phyloP scores from a whole-genome alignment of 2,329 filamentous ascomycete species.

The Talaromyces piceae region DNA sequence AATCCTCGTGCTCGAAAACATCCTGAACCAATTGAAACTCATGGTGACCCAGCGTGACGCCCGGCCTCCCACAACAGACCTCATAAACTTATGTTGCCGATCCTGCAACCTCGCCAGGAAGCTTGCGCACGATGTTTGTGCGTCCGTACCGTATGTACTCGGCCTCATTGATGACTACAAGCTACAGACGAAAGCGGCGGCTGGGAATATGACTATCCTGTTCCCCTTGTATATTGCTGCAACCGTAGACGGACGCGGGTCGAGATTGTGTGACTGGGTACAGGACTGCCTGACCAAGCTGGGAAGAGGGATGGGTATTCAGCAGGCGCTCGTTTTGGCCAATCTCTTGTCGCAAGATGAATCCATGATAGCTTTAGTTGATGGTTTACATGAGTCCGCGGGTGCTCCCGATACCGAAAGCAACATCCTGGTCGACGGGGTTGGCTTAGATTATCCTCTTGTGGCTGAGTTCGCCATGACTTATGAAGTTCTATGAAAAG shows the following conservation, averaged over 20 bases:
- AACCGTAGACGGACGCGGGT: constrained; percentile 21
- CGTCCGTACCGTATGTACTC: constrained; percentile 30
- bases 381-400: background rate
- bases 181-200: constrained; percentile 16
- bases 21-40: constrained; percentile 29
- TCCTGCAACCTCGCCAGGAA: constrained; percentile 22
- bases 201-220: constrained; percentile 28
- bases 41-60: constrained; percentile 18
- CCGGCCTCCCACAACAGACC: constrained; percentile 20
- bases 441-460: background rate
- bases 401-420: background rate
- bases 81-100: constrained; percentile 22
- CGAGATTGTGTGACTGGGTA: constrained; percentile 26
- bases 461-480: background rate
- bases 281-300: constrained; percentile 21
- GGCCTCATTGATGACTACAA: constrained; percentile 16
- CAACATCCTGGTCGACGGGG: too few relatives aligned
- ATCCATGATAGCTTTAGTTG: constrained; percentile 1
- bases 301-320: constrained; percentile 31
- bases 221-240: constrained; percentile 34
- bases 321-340: constrained; percentile 30
- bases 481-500: background rate
- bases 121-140: constrained; percentile 30
- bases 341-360: constrained; percentile 20
- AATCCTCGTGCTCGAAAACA: constrained; percentile 45